phyloP scores from a whole-genome alignment of 2,329 filamentous ascomycete species.

The Colletotrichum godetiae region DNA sequence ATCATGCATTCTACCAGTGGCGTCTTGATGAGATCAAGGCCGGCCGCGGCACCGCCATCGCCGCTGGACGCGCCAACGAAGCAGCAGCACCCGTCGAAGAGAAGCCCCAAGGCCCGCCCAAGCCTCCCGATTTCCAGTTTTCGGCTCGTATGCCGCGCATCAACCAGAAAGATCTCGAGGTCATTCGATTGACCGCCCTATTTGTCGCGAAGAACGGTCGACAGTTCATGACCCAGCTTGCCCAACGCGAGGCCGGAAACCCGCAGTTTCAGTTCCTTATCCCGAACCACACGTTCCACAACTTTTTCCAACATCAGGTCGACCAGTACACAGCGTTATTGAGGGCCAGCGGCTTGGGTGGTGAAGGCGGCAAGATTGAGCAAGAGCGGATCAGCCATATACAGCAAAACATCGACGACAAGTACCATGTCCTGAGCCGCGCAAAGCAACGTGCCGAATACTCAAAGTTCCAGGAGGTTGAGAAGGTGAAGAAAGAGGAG shows the following conservation, averaged over 20 bases:
- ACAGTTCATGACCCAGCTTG: slow-evolving; percentile 89
- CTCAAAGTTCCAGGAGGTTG: slow-evolving; percentile 83
- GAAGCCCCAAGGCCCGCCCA: slow-evolving; percentile 83
- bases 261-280: slow-evolving; percentile 97
- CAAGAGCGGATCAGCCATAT: slow-evolving; percentile 79
- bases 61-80: slow-evolving; percentile 79
- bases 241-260: slow-evolving; percentile 89
- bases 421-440: slow-evolving; percentile 81
- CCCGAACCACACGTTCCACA: slow-evolving; percentile 94
- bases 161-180: slow-evolving; percentile 89
- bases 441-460: slow-evolving; percentile 91
- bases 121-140: slow-evolving; percentile 90
- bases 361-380: slow-evolving; percentile 74
- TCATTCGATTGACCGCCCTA: slow-evolving; percentile 81
- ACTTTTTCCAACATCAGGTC: slow-evolving; percentile 91
- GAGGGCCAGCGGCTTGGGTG: slow-evolving; percentile 74
- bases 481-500: slow-evolving; percentile 90
- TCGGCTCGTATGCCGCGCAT: slow-evolving; percentile 98
- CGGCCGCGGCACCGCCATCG: slow-evolving; percentile 82
- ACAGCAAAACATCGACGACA: slow-evolving; percentile 80
- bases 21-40: slow-evolving; percentile 86
- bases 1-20: slow-evolving; percentile 92
- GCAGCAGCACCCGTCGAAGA: slow-evolving; percentile 60
- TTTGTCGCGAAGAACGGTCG: slow-evolving; percentile 95
- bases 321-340: slow-evolving; percentile 92